Base-by-base conservation (phyloP, 129 eudicot genomes). In the Cynara cardunculus region DNA sequence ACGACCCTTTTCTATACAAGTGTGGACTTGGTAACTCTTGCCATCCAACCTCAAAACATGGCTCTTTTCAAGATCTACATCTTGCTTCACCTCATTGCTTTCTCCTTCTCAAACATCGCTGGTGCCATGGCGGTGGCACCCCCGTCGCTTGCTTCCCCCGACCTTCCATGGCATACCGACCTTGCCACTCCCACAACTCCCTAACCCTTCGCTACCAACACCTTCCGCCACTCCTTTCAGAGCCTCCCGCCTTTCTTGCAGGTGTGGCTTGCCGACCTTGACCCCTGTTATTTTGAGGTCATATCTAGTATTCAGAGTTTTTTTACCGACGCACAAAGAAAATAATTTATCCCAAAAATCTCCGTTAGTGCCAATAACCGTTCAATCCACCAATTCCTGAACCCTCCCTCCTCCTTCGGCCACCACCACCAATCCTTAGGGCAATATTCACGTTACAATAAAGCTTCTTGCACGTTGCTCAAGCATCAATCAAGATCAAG, bases 261-360 rank as follows among this genome's bases (percentile, higher is more conserved):
- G n/a, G n/a, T n/a, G n/a, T n/a, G n/a, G n/a, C n/a, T n/a, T n/a
- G n/a, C n/a, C n/a, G n/a, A n/a, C n/a, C n/a, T n/a, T n/a, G n/a
- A n/a, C n/a, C n/a, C n/a, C n/a, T n/a, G n/a, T n/a, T n/a, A n/a
- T n/a, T n/a, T n/a, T n/a, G n/a, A n/a, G n/a, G n/a, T n/a, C n/a
- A n/a, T n/a, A n/a, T n/a, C n/a, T n/a, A n/a, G n/a, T n/a, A n/a
- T n/a, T n/a, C n/a, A n/a, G n/a, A n/a, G n/a, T n/a, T n/a, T n/a
- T n/a, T n/a, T n/a, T n/a, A n/a, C n/a, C n/a, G n/a, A n/a, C n/a
- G n/a, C n/a, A n/a, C n/a, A n/a, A n/a, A n/a, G n/a, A n/a, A n/a
- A n/a, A n/a, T n/a, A n/a, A n/a, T n/a, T n/a, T n/a, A n/a, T n/a
- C 34, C 72, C 72, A 12, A 68, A 68, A 68, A 68, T 68, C 72